Evolutionary conservation across 1,139 yeast genomes (phyloP).

Genomic region (Zygosaccharomyces sapae): DNA sequence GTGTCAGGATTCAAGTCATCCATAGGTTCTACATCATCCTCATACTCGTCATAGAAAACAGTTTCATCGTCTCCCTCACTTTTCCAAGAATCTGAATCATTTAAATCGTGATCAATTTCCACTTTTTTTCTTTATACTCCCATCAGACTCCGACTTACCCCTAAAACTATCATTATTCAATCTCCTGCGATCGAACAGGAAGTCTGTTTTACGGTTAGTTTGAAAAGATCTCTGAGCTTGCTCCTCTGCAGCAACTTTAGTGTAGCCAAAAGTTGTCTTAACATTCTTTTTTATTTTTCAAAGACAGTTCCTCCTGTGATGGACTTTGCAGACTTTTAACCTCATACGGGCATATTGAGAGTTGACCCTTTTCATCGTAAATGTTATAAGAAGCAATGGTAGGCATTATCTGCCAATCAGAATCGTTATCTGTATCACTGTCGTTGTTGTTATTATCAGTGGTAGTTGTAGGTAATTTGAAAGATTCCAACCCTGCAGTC

Average conservation of each 20-base stretch:
- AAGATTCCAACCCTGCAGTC: neutral
- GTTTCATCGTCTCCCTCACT: constrained; percentile 14
- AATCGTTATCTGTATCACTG: constrained; percentile 22
- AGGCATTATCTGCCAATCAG: constrained; percentile 57
- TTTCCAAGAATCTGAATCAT: neutral
- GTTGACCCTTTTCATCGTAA: constrained; percentile 54
- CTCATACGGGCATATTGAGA: constrained; percentile 30
- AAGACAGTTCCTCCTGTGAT: constrained; percentile 10
- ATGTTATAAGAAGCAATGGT: constrained; percentile 56
- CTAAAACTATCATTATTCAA: constrained; percentile 20
- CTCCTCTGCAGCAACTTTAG: constrained; percentile 81
- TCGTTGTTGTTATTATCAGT: neutral
- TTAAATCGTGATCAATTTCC: constrained; percentile 15
- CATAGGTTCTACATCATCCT: constrained; percentile 41
- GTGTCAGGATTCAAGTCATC: constrained; percentile 48
- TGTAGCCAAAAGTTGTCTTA: constrained; percentile 59
- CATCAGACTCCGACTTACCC: constrained; percentile 13
- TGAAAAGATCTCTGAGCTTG: constrained; percentile 76
- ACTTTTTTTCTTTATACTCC: constrained; percentile 31
- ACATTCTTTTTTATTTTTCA: constrained; percentile 30
- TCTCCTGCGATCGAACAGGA: constrained; percentile 50
- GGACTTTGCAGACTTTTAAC: constrained; percentile 9
- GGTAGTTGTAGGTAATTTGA: neutral
- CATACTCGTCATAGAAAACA: constrained; percentile 37
- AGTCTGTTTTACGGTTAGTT: constrained; percentile 80